Percentiles rank a stretch among this genome's conserved stretches.
phyloP scores from a whole-genome alignment of 331 rosid species.

The Phaseolus coccineus region DNA sequence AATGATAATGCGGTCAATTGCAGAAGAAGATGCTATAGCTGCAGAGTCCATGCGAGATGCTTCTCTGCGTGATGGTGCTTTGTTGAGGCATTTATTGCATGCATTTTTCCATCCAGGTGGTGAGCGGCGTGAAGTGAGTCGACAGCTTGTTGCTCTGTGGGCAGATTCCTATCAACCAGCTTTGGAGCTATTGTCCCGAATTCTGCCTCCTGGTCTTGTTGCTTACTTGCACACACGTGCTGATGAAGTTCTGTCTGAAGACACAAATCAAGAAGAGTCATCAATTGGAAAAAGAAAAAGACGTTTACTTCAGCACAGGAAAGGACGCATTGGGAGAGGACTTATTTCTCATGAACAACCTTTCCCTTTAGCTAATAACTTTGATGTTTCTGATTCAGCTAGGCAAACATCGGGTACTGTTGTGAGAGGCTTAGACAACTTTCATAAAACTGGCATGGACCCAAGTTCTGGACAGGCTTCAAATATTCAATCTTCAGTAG shows the following conservation, averaged over 20 bases:
- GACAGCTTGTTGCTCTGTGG: slow-evolving; percentile 99
- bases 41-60: slow-evolving; percentile 99
- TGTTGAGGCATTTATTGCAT: slow-evolving; percentile 88
- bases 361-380: slow-evolving; percentile 62
- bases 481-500: slow-evolving; percentile 62
- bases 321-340: slow-evolving; percentile 83
- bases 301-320: slow-evolving; percentile 88
- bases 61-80: slow-evolving; percentile 98
- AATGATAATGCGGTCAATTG: slow-evolving; percentile 97
- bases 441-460: slow-evolving; percentile 56
- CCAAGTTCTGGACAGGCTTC: slow-evolving; percentile 66
- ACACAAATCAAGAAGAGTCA: slow-evolving; percentile 73
- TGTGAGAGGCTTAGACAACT: slow-evolving; percentile 56
- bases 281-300: slow-evolving; percentile 76
- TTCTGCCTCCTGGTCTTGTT: slow-evolving; percentile 98
- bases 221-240: slow-evolving; percentile 95
- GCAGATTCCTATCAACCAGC: slow-evolving; percentile 99
- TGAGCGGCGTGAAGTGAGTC: slow-evolving; percentile 95
- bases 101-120: slow-evolving; percentile 93
- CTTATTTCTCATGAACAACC: slow-evolving; percentile 76
- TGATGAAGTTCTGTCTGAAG: slow-evolving; percentile 74
- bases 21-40: slow-evolving; percentile 99
- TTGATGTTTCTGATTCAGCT: slow-evolving; percentile 70
- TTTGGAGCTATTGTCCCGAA: slow-evolving; percentile 86
- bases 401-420: slow-evolving; percentile 61